Evolutionary conservation across 345 rosid genomes (phyloP).

Genomic region (Rhizophora apiculata): DNA sequence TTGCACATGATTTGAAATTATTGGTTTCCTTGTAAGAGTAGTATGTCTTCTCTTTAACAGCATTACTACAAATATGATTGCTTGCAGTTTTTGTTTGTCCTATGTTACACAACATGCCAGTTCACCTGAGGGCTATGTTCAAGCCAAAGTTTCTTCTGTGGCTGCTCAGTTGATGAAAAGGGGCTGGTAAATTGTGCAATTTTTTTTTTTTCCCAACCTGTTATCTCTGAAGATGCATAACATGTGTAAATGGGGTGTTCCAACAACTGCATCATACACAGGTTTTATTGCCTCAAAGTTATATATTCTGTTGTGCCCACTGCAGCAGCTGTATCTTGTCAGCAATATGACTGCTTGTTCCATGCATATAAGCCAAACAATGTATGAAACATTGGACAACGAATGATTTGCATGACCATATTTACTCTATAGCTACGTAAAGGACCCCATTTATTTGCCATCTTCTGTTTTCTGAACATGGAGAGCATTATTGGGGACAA

Average conservation of each 20-base stretch:
- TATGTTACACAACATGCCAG: constrained; percentile 78
- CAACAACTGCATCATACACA: background rate
- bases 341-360: background rate
- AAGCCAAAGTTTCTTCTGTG: constrained; percentile 86
- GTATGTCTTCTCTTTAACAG: background rate
- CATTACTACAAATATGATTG: background rate
- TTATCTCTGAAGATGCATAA: background rate
- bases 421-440: no score
- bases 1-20: background rate
- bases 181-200: constrained; percentile 68
- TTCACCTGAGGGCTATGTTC: constrained; percentile 83
- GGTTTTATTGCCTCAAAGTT: background rate
- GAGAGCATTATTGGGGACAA: no score
- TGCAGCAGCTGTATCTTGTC: background rate
- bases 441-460: no score
- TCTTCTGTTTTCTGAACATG: no score
- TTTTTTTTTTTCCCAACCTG: background rate
- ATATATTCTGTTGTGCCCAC: background rate
- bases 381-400: background rate
- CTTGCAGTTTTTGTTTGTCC: constrained; percentile 78
- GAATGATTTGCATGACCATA: no score
- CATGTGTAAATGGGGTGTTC: background rate
- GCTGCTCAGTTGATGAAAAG: constrained; percentile 96
- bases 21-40: background rate
- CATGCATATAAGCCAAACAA: background rate